Conservation (phyloP, 305 asterid species). For the Euphrasia arctica region DNA sequence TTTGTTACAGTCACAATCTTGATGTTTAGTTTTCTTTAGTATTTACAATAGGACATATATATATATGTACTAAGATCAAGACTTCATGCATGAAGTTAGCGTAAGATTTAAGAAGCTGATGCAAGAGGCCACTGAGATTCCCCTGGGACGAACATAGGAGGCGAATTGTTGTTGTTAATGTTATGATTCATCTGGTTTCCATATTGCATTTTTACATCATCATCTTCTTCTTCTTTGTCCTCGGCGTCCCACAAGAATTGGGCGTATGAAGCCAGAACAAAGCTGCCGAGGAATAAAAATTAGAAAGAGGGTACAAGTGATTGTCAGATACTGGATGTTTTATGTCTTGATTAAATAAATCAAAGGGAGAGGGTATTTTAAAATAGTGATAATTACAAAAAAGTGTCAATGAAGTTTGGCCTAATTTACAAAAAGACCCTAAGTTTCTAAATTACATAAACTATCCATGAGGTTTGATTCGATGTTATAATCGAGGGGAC, state of each 20-base stretch:
- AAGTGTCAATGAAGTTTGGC: not conserved
- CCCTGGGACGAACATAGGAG: slow-evolving; percentile 33
- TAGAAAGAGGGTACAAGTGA: no score
- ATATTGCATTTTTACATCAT: slow-evolving; percentile 19
- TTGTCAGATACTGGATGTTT: no score
- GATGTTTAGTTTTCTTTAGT: slow-evolving; percentile 11
- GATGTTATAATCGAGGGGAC: no score
- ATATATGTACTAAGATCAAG: slow-evolving; percentile 21
- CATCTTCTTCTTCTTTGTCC: slow-evolving; percentile 39
- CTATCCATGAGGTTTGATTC: not conserved
- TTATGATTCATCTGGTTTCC: slow-evolving; percentile 13
- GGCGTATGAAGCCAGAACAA: slow-evolving; percentile 74
- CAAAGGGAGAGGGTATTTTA: no score
- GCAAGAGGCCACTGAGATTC: slow-evolving; percentile 51
- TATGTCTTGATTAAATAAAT: no score
- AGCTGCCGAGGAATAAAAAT: slow-evolving; percentile 37
- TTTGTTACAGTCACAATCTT: not conserved
- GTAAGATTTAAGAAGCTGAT: slow-evolving; percentile 51
- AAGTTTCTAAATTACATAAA: not conserved
- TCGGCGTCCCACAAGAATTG: slow-evolving; percentile 79
- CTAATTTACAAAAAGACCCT: not conserved
- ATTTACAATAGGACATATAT: slow-evolving; percentile 29
- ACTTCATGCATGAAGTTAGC: slow-evolving; percentile 2
- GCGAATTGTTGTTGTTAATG: slow-evolving; percentile 17
- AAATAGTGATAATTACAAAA: not conserved